phyloP scores from a whole-genome alignment of 345 rosid species.

The Adansonia digitata region DNA sequence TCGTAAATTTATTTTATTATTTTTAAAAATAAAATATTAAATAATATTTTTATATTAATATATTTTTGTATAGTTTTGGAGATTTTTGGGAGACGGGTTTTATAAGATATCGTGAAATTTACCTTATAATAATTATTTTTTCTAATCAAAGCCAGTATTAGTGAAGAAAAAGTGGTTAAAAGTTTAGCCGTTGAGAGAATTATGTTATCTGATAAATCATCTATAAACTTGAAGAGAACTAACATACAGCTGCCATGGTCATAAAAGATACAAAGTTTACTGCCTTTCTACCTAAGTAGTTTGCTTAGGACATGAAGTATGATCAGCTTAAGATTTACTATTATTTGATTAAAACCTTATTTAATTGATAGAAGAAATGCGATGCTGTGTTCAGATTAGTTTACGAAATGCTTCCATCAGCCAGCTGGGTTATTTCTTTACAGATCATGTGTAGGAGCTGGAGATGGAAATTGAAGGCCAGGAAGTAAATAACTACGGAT shows the following conservation, averaged over 20 bases:
- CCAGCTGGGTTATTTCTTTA: constrained; percentile 12
- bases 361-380: background rate
- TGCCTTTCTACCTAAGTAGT: background rate
- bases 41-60: too few relatives aligned
- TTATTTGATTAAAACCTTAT: background rate
- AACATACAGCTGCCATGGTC: background rate
- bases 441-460: constrained; percentile 79
- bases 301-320: background rate
- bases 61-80: too few relatives aligned
- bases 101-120: background rate
- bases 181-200: background rate
- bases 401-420: background rate
- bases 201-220: background rate
- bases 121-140: background rate
- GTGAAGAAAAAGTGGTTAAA: background rate
- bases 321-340: background rate
- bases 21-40: too few relatives aligned
- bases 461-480: constrained; percentile 95
- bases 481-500: constrained; percentile 87
- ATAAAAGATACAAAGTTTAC: background rate
- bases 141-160: background rate
- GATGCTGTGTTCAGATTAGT: background rate
- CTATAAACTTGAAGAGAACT: background rate
- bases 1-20: too few relatives aligned
- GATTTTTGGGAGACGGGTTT: background rate